Conservation (phyloP, 2,329 filamentous ascomycete genomes). For the Sporothrix schenckii region DNA sequence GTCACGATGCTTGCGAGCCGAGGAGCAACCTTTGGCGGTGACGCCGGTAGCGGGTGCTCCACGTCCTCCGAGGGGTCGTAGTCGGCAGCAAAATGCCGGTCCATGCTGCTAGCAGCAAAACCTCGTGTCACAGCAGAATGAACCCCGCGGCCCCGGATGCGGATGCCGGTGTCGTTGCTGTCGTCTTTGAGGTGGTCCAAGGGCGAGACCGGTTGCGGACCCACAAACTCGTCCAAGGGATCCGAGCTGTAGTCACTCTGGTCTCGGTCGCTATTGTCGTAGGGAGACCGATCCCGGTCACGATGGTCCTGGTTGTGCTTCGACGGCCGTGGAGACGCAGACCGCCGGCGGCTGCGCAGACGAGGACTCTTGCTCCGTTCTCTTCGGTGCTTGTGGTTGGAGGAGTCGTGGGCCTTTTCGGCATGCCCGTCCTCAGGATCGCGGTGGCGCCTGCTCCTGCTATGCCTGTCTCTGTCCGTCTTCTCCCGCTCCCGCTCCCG, state of each 20-base stretch:
- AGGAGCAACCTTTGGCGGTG: background rate
- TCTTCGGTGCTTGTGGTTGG: constrained; percentile 13
- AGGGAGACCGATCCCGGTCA: background rate
- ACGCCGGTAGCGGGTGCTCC: background rate
- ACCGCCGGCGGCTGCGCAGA: constrained; percentile 17
- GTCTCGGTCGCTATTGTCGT: background rate
- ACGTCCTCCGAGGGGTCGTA: constrained; percentile 34
- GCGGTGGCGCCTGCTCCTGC: constrained; percentile 4
- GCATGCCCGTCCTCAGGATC: background rate
- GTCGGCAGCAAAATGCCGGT: constrained; percentile 33
- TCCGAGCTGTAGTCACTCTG: constrained; percentile 24
- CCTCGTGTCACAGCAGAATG: background rate
- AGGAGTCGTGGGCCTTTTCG: background rate
- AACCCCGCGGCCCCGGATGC: constrained; percentile 29
- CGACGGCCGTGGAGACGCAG: constrained; percentile 6
- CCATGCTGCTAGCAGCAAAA: constrained; percentile 30
- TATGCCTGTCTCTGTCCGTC: background rate
- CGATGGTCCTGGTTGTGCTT: background rate
- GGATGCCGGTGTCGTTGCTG: constrained; percentile 8
- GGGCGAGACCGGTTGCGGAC: constrained; percentile 27
- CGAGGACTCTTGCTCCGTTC: constrained; percentile 1
- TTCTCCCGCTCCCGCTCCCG: background rate
- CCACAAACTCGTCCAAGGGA: constrained; percentile 33
- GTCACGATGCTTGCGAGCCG: background rate
- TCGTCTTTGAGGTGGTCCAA: background rate